These are phyloP conservation scores for Oryza meridionalis DNA, from an alignment of 176 grass and related monocot species.

Conservation along the genomic window DNA sequence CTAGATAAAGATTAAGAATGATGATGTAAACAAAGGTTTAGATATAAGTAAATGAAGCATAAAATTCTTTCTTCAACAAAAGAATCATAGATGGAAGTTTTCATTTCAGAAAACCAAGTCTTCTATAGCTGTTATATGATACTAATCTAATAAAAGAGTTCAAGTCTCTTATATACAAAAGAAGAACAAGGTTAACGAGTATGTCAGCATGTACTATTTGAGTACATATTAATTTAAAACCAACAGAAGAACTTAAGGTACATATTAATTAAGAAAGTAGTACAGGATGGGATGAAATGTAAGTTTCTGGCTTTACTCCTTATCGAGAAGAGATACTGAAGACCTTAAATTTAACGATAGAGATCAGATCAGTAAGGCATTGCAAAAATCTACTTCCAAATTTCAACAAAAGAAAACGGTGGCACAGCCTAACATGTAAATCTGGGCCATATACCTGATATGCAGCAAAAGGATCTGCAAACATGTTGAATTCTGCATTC, in stretches of 20 bases:
- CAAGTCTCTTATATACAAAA: background rate
- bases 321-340: background rate
- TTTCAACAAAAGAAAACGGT: slow-evolving; percentile 6
- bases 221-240: background rate
- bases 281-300: background rate
- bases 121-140: background rate
- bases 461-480: slow-evolving; percentile 87
- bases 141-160: background rate
- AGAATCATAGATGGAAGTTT: background rate
- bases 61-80: slow-evolving; percentile 16
- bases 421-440: background rate
- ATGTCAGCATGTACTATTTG: background rate
- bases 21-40: background rate
- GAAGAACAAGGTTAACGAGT: background rate
- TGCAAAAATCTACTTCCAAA: background rate
- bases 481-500: slow-evolving; percentile 88
- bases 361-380: background rate
- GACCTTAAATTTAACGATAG: slow-evolving; percentile 6
- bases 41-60: background rate
- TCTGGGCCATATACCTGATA: slow-evolving; percentile 63
- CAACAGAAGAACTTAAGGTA: background rate
- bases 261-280: background rate
- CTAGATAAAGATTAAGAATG: background rate
- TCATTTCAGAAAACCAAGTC: background rate
- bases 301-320: background rate